Evolutionary conservation across 176 grass and related monocot genomes (phyloP).

Genomic region (Otatea glauca): DNA sequence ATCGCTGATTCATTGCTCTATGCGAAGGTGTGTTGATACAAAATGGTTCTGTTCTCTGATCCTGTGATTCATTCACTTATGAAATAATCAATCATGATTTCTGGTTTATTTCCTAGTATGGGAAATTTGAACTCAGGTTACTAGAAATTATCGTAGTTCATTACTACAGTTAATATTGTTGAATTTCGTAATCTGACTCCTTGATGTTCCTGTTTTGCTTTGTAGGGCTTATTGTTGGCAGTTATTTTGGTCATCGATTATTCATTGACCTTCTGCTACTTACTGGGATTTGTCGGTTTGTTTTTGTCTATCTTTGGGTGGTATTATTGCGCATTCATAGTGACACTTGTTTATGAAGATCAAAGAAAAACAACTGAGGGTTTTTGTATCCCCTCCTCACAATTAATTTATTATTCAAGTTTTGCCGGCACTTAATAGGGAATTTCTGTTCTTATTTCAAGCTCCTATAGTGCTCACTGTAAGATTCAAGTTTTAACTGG

Average conservation of each 20-base stretch:
- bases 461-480: not conserved
- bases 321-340: not conserved
- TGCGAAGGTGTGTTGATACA: conserved; percentile 60
- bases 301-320: conserved; percentile 33
- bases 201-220: conserved; percentile 8
- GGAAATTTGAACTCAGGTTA: conserved; percentile 4
- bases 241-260: conserved; percentile 77
- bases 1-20: conserved; percentile 75
- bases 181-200: conserved; percentile 2
- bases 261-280: conserved; percentile 72
- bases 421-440: not conserved
- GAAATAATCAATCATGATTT: conserved; percentile 21
- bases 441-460: conserved; percentile 26
- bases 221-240: conserved; percentile 80
- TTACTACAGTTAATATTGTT: conserved; percentile 7
- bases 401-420: not conserved
- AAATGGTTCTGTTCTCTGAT: conserved; percentile 10
- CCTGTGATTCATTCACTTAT: conserved; percentile 5
- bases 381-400: not conserved
- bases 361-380: not conserved
- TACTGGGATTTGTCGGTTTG: conserved; percentile 86
- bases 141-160: not conserved
- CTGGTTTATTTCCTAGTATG: conserved; percentile 1
- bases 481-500: not conserved
- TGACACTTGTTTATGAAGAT: not conserved